Evolutionary conservation across 2,329 filamentous ascomycete species (phyloP).

Genomic region (Diaporthe longicolla): DNA sequence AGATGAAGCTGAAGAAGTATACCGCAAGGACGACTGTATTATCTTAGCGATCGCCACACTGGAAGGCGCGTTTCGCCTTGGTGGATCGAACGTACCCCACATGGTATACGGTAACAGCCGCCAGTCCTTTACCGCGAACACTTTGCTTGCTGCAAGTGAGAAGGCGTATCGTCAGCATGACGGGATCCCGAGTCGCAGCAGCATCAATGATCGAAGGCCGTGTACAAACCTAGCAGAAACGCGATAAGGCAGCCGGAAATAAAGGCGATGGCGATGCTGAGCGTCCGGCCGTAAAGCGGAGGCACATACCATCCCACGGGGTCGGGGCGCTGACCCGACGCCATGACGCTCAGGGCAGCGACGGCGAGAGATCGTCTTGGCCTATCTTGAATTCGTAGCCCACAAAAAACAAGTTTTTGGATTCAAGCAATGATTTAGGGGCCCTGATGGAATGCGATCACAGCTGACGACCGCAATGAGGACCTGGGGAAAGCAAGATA

Average conservation of each 20-base stretch:
- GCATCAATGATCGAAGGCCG: neutral
- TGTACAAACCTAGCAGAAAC: conserved; percentile 21
- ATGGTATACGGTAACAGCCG: conserved; percentile 18
- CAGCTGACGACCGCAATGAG: neutral
- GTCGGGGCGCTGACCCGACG: conserved; percentile 28
- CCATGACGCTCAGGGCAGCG: conserved; percentile 28
- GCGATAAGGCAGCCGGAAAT: conserved; percentile 22
- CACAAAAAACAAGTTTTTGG: neutral
- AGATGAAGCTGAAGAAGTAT: conserved; percentile 26
- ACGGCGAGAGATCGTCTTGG: neutral
- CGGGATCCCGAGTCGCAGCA: too few species aligned
- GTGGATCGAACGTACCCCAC: conserved; percentile 16
- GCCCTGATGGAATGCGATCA: neutral
- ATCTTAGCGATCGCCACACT: neutral
- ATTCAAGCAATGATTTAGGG: neutral
- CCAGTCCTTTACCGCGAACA: conserved; percentile 20
- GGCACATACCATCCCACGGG: conserved; percentile 22
- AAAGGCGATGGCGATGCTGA: conserved; percentile 29
- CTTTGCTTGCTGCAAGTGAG: conserved; percentile 15
- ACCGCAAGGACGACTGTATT: conserved; percentile 20
- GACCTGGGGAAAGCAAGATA: neutral
- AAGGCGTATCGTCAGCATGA: neutral
- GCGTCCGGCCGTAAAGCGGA: conserved; percentile 27
- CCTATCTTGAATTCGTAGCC: neutral
- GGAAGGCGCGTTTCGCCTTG: neutral